Evolutionary conservation across 2,329 filamentous ascomycete species (phyloP), one percentile per base, ranked within the genome.

Genomic region (Pezicula radicicola): DNA sequence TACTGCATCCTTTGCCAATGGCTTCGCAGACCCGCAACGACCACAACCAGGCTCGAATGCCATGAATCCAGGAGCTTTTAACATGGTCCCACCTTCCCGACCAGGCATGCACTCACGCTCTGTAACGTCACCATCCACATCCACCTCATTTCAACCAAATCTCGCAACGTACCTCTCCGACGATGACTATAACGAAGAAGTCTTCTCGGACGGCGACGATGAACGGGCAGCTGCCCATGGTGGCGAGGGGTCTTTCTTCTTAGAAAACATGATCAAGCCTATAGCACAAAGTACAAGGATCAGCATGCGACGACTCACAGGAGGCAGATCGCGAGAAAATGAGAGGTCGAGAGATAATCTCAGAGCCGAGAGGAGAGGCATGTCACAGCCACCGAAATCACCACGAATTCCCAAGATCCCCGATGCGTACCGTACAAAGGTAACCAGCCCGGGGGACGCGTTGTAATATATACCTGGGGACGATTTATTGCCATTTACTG

Each of bases 1-100:
- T 47, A 81, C 84, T 1, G 80, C 81, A 0, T 88, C 87, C 0
- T 94, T 97, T 68, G 91, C 96, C 61, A 95, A 92, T 63, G 90
- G 90, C 4, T 93, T 97, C 61, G 82, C 85, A 1, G 93, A 97
- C 63, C 72, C 72, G 43, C 78, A 80, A 67, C 79, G 79, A 12
- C 83, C 84, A 18, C 84, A 83, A 13, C 76, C 77, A 19, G 83
- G 78, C 58, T 72, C 56, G 37, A 84, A 85, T 58, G 76, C 79
- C 3, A 84, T 86, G 82, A 84, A 78, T 50, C 82, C 84, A 0
- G 82, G 75, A 7, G 81, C 81, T 25, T 79, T 87, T 70, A 77
- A 72, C 55, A 62, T 72, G 4, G 42, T 62, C n/a, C 66, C 70
- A 13, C 63, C 66, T n/a, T 63, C 70, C 7, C 77, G 91, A 5